Evolutionary conservation across 2,329 filamentous ascomycete species (phyloP).

Genomic region (Beauveria bassiana): DNA sequence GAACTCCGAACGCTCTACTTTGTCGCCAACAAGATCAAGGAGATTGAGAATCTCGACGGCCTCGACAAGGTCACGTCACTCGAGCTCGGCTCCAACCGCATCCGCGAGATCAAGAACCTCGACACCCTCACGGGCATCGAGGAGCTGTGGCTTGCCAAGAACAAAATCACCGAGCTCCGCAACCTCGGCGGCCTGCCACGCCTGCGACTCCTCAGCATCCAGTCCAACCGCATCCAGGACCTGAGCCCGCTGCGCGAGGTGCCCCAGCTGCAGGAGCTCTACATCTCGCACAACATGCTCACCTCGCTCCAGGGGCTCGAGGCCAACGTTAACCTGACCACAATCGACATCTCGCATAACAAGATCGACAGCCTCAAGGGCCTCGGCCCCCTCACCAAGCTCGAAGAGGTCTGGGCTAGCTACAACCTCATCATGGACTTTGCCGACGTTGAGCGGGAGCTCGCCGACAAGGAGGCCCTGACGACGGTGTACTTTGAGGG

Average conservation of each 20-base stretch:
- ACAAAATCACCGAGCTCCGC: constrained; percentile 82
- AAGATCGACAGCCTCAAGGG: constrained; percentile 68
- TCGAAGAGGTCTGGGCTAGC: constrained; percentile 93
- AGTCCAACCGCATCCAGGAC: constrained; percentile 83
- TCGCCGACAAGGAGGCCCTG: constrained; percentile 71
- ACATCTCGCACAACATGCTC: constrained; percentile 92
- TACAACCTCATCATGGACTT: constrained; percentile 79
- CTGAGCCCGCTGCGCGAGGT: constrained; percentile 69
- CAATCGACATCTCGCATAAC: constrained; percentile 88
- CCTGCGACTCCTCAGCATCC: constrained; percentile 83
- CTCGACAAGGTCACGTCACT: constrained; percentile 71
- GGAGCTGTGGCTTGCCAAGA: constrained; percentile 91
- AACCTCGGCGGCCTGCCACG: constrained; percentile 69
- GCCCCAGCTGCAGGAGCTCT: constrained; percentile 78
- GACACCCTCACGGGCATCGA: constrained; percentile 71
- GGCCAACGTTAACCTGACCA: constrained; percentile 56
- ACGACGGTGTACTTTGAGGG: constrained; percentile 95
- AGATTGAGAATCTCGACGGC: constrained; percentile 75
- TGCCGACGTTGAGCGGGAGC: constrained; percentile 67
- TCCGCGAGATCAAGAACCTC: constrained; percentile 81
- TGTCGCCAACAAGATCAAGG: constrained; percentile 87
- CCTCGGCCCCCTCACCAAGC: constrained; percentile 55
- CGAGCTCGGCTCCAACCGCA: constrained; percentile 86
- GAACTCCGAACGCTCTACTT: constrained; percentile 81
- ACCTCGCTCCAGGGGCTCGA: constrained; percentile 68